Evolutionary conservation across 2,329 filamentous ascomycete genomes (phyloP), one percentile per base, ranked within the genome.

Genomic region (Talaromyces sp.): DNA sequence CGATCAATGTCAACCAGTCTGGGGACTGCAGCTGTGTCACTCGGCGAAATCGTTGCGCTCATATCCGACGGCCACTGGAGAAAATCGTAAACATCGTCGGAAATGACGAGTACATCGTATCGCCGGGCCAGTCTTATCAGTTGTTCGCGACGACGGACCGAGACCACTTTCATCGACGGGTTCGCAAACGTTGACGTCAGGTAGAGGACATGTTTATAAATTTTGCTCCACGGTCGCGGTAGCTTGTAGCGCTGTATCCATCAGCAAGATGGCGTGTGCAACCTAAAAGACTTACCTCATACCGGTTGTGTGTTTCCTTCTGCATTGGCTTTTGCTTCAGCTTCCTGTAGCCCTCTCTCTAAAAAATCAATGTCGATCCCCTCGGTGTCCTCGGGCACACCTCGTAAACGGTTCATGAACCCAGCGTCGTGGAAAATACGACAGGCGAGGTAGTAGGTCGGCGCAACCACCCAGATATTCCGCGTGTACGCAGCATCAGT

Each of bases 21-120:
- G 2, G 92, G 91, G 8, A 92, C 66, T 34, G 74, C 68, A 6
- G 84, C 81, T 65, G 73, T 79, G 42, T 75, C 74, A 31, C 59
- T 6, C 57, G 64, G 28, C 54, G 61, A 52, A 12, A 42, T 56
- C n/a, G 62, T 61, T 0, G 67, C 42, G 52, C 77, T 70, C 0
- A 57, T 56, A 16, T 59, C 57, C 7, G 79, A 68, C 2, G 85
- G 83, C 91, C 92, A 97, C 72, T 93, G 90, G 5, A 98, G 81
- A 66, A 94, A 89, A 73, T 98, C 94, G 72, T 99, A 99, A 9
- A 98, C 92, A 73, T 99, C 95, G 76, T 98, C 94, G 56, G 86
- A 86, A 31, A 97, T 82, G 60, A 97, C 76, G n/a, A 98, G 82
- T 6, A 91, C 91, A 73, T 98, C 88, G 72, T 89, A 86, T 62